Evolutionary conservation across 2,329 filamentous ascomycete genomes (phyloP).

Genomic region (Neoscytalidium dimidiatum): DNA sequence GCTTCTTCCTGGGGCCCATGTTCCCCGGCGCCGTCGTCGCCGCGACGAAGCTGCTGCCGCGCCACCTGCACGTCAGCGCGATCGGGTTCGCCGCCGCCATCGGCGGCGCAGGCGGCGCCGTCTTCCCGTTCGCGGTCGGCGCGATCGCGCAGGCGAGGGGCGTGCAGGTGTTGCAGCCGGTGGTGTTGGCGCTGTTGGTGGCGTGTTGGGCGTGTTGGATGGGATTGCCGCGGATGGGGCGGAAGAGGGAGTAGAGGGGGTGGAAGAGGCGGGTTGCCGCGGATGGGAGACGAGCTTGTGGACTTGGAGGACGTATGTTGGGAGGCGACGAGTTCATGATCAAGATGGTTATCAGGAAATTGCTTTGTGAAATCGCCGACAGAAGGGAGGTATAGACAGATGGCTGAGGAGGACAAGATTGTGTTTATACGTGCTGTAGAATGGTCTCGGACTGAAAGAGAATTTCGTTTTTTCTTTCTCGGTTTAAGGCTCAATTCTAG

Average conservation of each 20-base stretch:
- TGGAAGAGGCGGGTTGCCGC: too few species aligned
- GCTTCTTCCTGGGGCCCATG: constrained; percentile 78
- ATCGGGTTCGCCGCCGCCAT: constrained; percentile 81
- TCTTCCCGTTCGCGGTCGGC: constrained; percentile 66
- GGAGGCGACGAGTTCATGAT: too few species aligned
- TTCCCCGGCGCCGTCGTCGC: constrained; percentile 76
- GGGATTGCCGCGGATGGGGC: constrained; percentile 45
- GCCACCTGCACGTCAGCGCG: constrained; percentile 72
- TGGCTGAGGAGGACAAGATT: too few species aligned
- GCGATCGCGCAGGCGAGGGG: constrained; percentile 66
- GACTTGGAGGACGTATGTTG: too few species aligned
- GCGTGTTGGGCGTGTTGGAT: constrained; percentile 56
- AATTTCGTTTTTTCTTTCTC: too few species aligned
- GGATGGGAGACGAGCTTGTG: background rate
- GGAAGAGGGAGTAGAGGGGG: constrained; percentile 9
- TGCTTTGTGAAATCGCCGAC: too few species aligned
- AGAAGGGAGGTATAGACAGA: too few species aligned
- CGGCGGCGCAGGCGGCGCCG: constrained; percentile 71
- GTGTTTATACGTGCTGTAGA: too few species aligned
- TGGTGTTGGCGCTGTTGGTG: constrained; percentile 57
- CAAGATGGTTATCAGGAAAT: too few species aligned
- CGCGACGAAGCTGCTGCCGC: constrained; percentile 72
- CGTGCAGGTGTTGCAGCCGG: constrained; percentile 61
- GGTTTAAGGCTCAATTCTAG: too few species aligned
- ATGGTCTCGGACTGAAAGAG: too few species aligned